Base-by-base conservation (phyloP, 805 yeast genomes). In the Teunomyces cretensis region DNA sequence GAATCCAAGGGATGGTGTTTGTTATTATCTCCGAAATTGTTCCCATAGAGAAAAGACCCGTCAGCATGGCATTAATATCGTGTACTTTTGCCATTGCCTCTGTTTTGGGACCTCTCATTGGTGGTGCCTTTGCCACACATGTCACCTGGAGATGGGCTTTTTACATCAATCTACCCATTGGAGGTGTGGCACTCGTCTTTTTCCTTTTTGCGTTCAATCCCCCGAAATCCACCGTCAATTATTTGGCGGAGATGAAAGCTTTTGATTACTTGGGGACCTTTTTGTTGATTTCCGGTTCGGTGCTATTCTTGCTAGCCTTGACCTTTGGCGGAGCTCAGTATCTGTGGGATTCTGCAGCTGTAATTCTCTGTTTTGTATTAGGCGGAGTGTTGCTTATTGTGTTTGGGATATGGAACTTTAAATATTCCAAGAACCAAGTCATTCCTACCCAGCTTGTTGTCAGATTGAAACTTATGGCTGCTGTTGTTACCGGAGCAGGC, bases 11-110 rank as follows among this genome's bases (percentile, higher is more conserved):
- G 1, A 43, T 64, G 44, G 52, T 54, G 0, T 63, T 60, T 41
- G 58, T 67, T 38, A 56, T 68, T 31, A 51, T 63, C 19, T 49
- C 65, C 15, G 74, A 68, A 47, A 52, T 65, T 9, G 57, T 65
- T 6, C 61, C 64, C 1, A 65, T 67, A 19, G 51, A 63, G 41
- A 59, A 32, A 36, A 39, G 63, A 42, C 61, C 61, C 12, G 33
- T 57, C 45, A 54, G 54, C 1, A 56, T 58, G 48, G 60, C 56
- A 7, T 12, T 51, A 14, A 41, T 56, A 16, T 53, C 54, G 3
- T 44, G 50, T 15, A 49, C 50, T 9, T 55, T 56, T 30, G 60
- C 58, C 15, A 47, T 57, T 24, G 57, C 62, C 13, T 51, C 59
- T 13, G 61, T 56, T 6, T 43, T 58, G 43, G 63, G 63, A 1